A percentile compares a stretch with the other conserved stretches of the same genome.
These are phyloP conservation scores for Colletotrichum godetiae DNA, from an alignment of 2,329 filamentous ascomycete species.

Conservation along the genomic window DNA sequence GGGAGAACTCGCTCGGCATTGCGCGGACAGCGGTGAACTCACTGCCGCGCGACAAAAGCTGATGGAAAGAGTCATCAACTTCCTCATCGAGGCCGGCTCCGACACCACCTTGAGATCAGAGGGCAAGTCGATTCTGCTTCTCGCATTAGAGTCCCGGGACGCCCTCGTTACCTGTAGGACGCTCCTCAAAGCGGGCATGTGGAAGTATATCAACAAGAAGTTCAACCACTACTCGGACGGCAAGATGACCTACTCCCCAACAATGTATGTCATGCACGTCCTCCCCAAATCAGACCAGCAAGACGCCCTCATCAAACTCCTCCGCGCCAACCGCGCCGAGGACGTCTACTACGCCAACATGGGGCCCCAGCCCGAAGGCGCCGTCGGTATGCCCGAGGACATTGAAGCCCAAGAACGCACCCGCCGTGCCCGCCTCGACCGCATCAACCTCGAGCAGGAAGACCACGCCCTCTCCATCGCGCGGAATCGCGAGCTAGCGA, in stretches of 20 bases:
- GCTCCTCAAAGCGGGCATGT: conserved; percentile 72
- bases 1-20: conserved; percentile 71
- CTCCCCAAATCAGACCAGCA: conserved; percentile 52
- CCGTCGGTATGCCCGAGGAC: conserved; percentile 62
- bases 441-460: conserved; percentile 58
- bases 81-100: conserved; percentile 66
- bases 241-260: conserved; percentile 70
- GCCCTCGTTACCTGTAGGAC: conserved; percentile 66
- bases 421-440: conserved; percentile 58
- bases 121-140: conserved; percentile 68
- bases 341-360: conserved; percentile 67
- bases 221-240: conserved; percentile 66
- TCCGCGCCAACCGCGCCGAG: conserved; percentile 62
- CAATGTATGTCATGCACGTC: conserved; percentile 68
- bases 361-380: conserved; percentile 64
- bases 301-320: conserved; percentile 57
- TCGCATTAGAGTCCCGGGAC: conserved; percentile 69
- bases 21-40: conserved; percentile 58
- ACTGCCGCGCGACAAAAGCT: conserved; percentile 60
- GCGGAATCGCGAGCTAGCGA: conserved; percentile 62
- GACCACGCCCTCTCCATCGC: conserved; percentile 61
- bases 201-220: conserved; percentile 72
- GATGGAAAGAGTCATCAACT: conserved; percentile 67
- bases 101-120: conserved; percentile 66
- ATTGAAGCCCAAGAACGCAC: conserved; percentile 62